Evolutionary conservation across 768 basidiomycete genomes (phyloP), one percentile per base, ranked within the genome.

Genomic region (Trametes villosa): DNA sequence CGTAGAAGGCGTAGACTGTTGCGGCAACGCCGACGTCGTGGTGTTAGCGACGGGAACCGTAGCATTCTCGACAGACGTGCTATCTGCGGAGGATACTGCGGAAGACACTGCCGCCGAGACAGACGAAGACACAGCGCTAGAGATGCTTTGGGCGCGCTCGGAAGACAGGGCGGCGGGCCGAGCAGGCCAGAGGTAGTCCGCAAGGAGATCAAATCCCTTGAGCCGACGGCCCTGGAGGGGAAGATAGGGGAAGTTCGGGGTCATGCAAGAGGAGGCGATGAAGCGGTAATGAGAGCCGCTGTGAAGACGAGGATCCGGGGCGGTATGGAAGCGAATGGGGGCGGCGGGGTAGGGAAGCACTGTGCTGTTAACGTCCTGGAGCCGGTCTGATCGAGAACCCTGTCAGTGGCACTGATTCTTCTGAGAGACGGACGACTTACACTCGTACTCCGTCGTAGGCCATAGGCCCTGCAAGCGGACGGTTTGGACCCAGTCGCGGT

Each of bases 191-290:
- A 88, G 74, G 63, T 83, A 84, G 51, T 83, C 75, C 4, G 85
- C 81, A 33, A 91, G 79, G 7, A 86, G 74, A 68, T 90, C 86
- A 53, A 86, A 86, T 13, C 88, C 89, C 60, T 78, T 79, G 68
- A 90, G 86, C 17, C 77, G 79, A 22, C 77, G 76, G 11, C 78
- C 76, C 57, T 82, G 72, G 63, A 78, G 74, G 22, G 85, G 88
- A 2, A 79, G 75, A 72, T 91, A 91, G 4, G 91, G 91, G 69
- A 89, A 92, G 65, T 89, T 90, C 12, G 88, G 86, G 7, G 78
- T 82, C 46, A 86, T 75, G 69, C 90, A 92, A 4, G 85, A 87
- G 0, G 87, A 79, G 18, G 83, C 83, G 22, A 91, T 70, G 71
- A 92, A 93, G 49, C 86, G 84, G 76, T 89, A 90, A 68, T 82